Conservation (phyloP, 305 asterid species). For the Solanum hybrid region DNA sequence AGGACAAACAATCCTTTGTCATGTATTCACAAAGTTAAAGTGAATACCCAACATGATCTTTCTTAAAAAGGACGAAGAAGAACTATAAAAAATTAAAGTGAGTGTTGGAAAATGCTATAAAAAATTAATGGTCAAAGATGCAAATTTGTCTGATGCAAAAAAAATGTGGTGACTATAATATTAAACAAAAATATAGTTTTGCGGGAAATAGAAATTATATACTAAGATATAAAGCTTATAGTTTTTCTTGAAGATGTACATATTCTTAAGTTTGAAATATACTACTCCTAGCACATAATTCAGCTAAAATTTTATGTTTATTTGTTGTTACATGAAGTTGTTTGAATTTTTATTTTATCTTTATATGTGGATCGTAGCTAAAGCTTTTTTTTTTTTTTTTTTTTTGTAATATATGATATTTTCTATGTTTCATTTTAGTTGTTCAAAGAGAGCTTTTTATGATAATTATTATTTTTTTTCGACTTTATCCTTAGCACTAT, state of each 20-base stretch:
- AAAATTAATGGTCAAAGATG: neutral
- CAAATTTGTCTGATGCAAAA: too few relatives aligned
- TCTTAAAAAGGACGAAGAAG: neutral
- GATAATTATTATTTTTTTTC: neutral
- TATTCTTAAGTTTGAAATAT: neutral
- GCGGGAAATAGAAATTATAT: neutral
- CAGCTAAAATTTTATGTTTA: neutral
- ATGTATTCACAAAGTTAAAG: neutral
- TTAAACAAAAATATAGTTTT: too few relatives aligned
- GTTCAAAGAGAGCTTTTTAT: neutral
- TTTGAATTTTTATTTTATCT: neutral
- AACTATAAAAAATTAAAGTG: neutral
- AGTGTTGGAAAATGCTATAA: neutral
- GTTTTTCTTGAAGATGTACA: neutral
- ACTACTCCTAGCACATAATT: neutral
- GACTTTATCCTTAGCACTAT: neutral
- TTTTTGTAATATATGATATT: too few relatives aligned
- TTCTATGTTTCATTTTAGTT: neutral
- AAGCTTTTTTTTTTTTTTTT: too few relatives aligned
- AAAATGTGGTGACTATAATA: neutral
- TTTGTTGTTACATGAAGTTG: neutral
- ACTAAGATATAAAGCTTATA: neutral
- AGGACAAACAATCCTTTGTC: neutral
- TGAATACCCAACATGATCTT: neutral
- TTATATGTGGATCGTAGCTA: neutral